Evolutionary conservation across 495 filamentous ascomycete species (phyloP).

Genomic region (Symbiotaphrina buchneri): DNA sequence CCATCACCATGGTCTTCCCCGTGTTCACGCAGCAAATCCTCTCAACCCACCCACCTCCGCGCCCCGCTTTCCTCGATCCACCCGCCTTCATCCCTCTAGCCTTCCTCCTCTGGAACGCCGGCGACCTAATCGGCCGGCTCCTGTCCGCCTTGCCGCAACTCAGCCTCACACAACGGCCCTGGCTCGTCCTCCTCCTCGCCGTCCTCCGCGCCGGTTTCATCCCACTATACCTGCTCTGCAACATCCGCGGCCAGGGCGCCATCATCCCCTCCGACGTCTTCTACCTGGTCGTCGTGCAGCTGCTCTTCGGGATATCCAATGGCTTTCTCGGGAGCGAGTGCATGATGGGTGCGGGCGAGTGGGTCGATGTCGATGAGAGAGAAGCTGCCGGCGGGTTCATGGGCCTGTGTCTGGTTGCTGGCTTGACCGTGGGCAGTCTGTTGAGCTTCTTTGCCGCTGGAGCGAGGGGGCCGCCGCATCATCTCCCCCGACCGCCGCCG

Average conservation of each 20-base stretch:
- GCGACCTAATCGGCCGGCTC: conserved; percentile 64
- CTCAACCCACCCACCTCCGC: conserved; percentile 15
- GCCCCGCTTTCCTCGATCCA: conserved; percentile 40
- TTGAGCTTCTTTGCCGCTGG: conserved; percentile 60
- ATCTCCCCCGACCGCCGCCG: too few species aligned
- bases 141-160: conserved; percentile 35
- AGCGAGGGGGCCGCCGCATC: conserved; percentile 12
- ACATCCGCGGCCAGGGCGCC: conserved; percentile 46
- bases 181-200: conserved; percentile 35
- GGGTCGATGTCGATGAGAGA: conserved; percentile 55
- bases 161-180: conserved; percentile 37
- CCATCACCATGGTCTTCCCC: conserved; percentile 80
- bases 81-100: conserved; percentile 70
- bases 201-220: conserved; percentile 45
- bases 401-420: conserved; percentile 67
- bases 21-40: conserved; percentile 71
- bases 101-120: conserved; percentile 87
- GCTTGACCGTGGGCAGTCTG: conserved; percentile 66
- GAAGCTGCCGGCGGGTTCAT: conserved; percentile 89
- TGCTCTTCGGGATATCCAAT: conserved; percentile 65
- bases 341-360: conserved; percentile 77
- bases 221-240: conserved; percentile 78
- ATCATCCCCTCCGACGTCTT: conserved; percentile 59
- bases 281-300: conserved; percentile 65
- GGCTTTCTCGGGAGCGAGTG: conserved; percentile 63